Evolutionary conservation across 2,329 filamentous ascomycete genomes (phyloP).

Genomic region (Tympanopsis confertula): DNA sequence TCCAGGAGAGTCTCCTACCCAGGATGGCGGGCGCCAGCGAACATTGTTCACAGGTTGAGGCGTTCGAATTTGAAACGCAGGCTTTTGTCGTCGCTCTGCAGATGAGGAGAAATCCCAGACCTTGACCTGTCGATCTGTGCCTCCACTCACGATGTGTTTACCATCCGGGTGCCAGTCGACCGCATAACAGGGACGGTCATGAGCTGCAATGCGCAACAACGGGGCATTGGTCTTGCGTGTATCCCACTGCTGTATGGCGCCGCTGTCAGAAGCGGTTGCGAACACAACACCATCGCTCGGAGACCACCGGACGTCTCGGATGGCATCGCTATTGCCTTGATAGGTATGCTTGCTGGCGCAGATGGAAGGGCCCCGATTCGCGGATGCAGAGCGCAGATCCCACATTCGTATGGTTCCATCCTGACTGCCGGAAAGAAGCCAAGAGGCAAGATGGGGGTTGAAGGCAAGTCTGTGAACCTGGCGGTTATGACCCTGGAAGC

Average conservation of each 20-base stretch:
- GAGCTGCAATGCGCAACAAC: conserved; percentile 47
- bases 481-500: conserved; percentile 51
- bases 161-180: conserved; percentile 60
- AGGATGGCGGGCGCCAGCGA: conserved; percentile 49
- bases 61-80: conserved; percentile 42
- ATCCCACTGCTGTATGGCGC: conserved; percentile 53
- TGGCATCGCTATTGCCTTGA: conserved; percentile 44
- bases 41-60: conserved; percentile 51
- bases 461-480: conserved; percentile 57
- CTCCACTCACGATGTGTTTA: conserved; percentile 50
- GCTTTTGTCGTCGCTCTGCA: conserved; percentile 44
- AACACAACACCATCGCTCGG: conserved; percentile 50
- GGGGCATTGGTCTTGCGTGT: conserved; percentile 42
- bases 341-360: conserved; percentile 42
- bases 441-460: conserved; percentile 46
- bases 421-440: conserved; percentile 52
- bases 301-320: conserved; percentile 55
- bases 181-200: conserved; percentile 46
- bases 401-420: conserved; percentile 53
- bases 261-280: conserved; percentile 52
- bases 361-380: conserved; percentile 32
- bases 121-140: conserved; percentile 48
- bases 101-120: conserved; percentile 50
- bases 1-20: conserved; percentile 34
- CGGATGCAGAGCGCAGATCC: conserved; percentile 44